These are phyloP conservation scores for Ophiostoma angusticollis DNA, from an alignment of 2,329 filamentous ascomycete species.

Conservation along the genomic window DNA sequence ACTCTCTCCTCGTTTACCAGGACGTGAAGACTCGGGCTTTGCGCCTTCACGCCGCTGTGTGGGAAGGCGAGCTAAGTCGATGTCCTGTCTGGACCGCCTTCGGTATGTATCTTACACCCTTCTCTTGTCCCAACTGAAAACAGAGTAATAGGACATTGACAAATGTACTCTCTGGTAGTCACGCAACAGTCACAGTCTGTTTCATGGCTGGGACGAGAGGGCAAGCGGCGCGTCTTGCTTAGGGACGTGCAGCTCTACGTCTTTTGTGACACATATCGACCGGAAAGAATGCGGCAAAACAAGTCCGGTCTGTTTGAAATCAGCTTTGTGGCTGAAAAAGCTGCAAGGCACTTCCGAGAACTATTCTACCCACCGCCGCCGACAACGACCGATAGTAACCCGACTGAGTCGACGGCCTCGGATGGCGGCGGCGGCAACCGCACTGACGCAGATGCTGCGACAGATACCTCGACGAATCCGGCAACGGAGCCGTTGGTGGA, in stretches of 20 bases:
- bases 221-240: constrained; percentile 35
- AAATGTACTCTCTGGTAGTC: constrained; percentile 33
- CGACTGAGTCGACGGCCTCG: constrained; percentile 1
- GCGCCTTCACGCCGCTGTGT: constrained; percentile 43
- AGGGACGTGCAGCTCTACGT: constrained; percentile 44
- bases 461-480: background rate
- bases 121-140: too few species aligned
- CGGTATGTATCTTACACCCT: constrained; percentile 25
- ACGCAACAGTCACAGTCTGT: constrained; percentile 36
- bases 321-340: constrained; percentile 32
- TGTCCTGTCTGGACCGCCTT: constrained; percentile 55
- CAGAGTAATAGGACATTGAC: too few species aligned
- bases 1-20: constrained; percentile 40
- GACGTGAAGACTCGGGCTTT: constrained; percentile 35
- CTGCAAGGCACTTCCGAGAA: constrained; percentile 27
- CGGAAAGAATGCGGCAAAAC: constrained; percentile 38
- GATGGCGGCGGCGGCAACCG: background rate
- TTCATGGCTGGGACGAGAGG: constrained; percentile 38
- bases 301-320: constrained; percentile 37
- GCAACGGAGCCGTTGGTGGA: too few species aligned
- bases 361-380: constrained; percentile 22
- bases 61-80: constrained; percentile 38
- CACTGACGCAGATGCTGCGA: too few species aligned
- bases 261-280: constrained; percentile 43
- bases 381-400: background rate